phyloP scores from a whole-genome alignment of 192 early-diverging fungal genomes.

The Kickxella alabastrina region DNA sequence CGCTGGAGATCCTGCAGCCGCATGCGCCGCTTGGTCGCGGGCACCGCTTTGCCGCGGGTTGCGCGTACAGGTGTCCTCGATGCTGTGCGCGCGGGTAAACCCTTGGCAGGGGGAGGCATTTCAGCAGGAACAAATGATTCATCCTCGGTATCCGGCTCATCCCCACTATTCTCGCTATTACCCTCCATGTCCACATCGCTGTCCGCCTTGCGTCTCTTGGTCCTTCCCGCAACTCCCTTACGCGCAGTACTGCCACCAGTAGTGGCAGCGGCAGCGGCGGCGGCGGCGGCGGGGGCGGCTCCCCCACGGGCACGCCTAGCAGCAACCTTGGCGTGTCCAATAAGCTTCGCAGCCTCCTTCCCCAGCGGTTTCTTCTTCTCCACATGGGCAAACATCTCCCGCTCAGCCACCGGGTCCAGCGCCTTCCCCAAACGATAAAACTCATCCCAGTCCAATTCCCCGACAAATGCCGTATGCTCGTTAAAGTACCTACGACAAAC shows the following conservation, averaged over 20 bases:
- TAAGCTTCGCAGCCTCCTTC: slow-evolving; percentile 13
- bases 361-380: slow-evolving; percentile 17
- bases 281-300: not conserved
- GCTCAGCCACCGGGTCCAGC: slow-evolving; percentile 14
- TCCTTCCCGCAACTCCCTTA: slow-evolving; percentile 1
- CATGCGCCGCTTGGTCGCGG: slow-evolving; percentile 17
- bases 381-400: slow-evolving; percentile 19
- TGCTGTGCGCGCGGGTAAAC: no score
- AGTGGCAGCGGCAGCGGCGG: no score
- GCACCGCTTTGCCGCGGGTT: slow-evolving; percentile 1
- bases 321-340: slow-evolving; percentile 15
- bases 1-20: slow-evolving; percentile 42
- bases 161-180: slow-evolving; percentile 7
- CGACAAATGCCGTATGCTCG: slow-evolving; percentile 35
- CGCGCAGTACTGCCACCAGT: no score
- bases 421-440: slow-evolving; percentile 21
- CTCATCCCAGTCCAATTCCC: slow-evolving; percentile 45
- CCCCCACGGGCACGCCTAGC: slow-evolving; percentile 2
- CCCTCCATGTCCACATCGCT: slow-evolving; percentile 8
- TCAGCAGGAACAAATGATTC: not conserved
- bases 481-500: slow-evolving; percentile 45
- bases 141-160: slow-evolving; percentile 9
- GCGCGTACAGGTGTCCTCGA: no score
- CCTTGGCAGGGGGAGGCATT: not conserved
- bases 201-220: slow-evolving; percentile 8